Conservation (phyloP, 495 filamentous ascomycete species). For the Hypoxylon lienhwacheense region DNA sequence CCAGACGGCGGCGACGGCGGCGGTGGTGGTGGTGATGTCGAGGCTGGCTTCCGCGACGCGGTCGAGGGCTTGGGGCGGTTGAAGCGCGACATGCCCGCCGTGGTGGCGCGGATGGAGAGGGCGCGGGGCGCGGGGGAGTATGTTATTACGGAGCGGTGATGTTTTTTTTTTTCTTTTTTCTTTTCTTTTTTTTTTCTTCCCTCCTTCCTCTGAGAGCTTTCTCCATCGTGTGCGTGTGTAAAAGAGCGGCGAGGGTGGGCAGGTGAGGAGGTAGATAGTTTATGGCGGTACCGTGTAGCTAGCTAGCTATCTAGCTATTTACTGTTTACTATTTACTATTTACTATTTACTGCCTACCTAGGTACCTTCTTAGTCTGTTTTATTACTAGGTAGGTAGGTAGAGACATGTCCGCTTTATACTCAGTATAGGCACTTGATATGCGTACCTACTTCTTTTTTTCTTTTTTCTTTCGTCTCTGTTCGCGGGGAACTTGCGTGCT, state of each 20-base stretch:
- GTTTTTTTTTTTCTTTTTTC: background rate
- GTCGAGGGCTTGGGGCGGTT: slow-evolving; percentile 55
- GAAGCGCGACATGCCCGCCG: slow-evolving; percentile 66
- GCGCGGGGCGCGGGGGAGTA: slow-evolving; percentile 69
- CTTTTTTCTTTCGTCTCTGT: no score
- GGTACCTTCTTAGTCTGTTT: no score
- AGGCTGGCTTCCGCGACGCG: slow-evolving; percentile 53
- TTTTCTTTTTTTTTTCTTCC: background rate
- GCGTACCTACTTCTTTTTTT: no score
- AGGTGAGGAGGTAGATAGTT: background rate
- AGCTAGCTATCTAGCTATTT: no score
- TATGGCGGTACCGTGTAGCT: no score
- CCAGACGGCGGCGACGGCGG: slow-evolving; percentile 26
- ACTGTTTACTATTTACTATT: no score
- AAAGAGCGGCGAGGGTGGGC: background rate
- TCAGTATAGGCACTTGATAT: no score
- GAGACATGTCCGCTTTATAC: no score
- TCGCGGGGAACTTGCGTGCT: no score
- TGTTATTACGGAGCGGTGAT: slow-evolving; percentile 46
- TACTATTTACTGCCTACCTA: no score
- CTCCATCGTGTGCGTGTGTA: background rate
- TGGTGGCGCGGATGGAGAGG: slow-evolving; percentile 77
- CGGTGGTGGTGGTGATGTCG: slow-evolving; percentile 48
- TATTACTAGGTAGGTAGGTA: no score
- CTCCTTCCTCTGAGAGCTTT: no score